Evolutionary conservation across 441 rosid species (phyloP).

Genomic region (Brassica balearica): DNA sequence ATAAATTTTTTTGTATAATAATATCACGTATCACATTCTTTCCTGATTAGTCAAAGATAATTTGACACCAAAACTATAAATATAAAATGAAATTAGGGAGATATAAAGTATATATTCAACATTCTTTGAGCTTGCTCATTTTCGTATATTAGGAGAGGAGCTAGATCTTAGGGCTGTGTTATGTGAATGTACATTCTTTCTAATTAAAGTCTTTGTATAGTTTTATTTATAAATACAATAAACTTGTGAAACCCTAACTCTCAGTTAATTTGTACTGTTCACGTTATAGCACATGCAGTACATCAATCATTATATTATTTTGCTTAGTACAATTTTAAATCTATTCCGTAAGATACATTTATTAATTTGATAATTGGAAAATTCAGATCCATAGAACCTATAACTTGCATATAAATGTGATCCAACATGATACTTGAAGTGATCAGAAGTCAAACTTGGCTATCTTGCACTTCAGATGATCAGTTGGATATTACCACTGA

Average conservation of each 20-base stretch:
- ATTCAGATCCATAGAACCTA: conserved; percentile 20
- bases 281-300: conserved; percentile 39
- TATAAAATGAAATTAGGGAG: not conserved
- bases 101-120: not conserved
- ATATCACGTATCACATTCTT: not conserved
- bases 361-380: conserved; percentile 9
- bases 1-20: not conserved
- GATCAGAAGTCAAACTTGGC: conserved; percentile 18
- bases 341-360: not conserved
- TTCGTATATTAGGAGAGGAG: conserved; percentile 1
- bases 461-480: conserved; percentile 5
- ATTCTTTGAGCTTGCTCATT: not conserved
- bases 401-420: conserved; percentile 19
- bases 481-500: not conserved
- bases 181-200: conserved; percentile 1
- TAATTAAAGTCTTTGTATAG: conserved; percentile 11
- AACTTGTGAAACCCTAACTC: conserved; percentile 35
- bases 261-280: conserved; percentile 7
- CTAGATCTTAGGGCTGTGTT: conserved; percentile 22
- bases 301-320: conserved; percentile 21
- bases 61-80: not conserved
- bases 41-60: not conserved
- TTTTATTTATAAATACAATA: conserved; percentile 19
- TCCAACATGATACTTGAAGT: conserved; percentile 19
- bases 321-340: conserved; percentile 6